phyloP scores from a whole-genome alignment of 495 filamentous ascomycete genomes.

The Neurospora sp. region DNA sequence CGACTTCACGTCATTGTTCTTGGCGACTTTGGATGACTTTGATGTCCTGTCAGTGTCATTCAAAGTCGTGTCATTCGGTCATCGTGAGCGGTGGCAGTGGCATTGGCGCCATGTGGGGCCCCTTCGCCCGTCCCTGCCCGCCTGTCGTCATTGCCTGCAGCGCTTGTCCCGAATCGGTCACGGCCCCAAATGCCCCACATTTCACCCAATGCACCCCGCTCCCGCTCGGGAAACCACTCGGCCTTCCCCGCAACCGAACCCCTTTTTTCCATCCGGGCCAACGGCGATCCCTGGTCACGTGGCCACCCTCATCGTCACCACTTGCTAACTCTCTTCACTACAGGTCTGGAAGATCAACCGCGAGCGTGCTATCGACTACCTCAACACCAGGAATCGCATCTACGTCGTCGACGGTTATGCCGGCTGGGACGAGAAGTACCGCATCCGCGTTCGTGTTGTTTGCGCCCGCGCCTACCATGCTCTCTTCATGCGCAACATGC shows the following conservation, averaged over 20 bases:
- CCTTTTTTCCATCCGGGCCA: background rate
- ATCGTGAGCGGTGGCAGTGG: background rate
- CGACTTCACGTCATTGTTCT: constrained; percentile 13
- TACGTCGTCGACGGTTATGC: constrained; percentile 97
- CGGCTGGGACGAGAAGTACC: constrained; percentile 97
- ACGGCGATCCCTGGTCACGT: constrained; percentile 12
- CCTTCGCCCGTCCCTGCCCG: constrained; percentile 10
- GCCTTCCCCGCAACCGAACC: background rate
- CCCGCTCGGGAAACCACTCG: constrained; percentile 11
- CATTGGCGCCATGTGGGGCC: background rate
- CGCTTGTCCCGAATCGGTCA: constrained; percentile 4
- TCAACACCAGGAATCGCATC: constrained; percentile 97
- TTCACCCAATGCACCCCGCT: constrained; percentile 27
- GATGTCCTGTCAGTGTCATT: constrained; percentile 13
- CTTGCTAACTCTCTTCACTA: background rate
- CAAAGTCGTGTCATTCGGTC: constrained; percentile 2
- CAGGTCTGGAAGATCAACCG: constrained; percentile 99
- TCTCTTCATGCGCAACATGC: constrained; percentile 99
- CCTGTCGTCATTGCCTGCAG: constrained; percentile 19
- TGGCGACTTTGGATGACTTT: constrained; percentile 7
- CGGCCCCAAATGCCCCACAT: constrained; percentile 14
- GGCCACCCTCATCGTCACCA: constrained; percentile 8
- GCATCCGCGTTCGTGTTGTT: constrained; percentile 94
- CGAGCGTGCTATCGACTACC: constrained; percentile 95
- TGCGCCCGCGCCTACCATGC: constrained; percentile 99